Evolutionary conservation across 2,329 filamentous ascomycete species (phyloP), one percentile per base, ranked within the genome.

Genomic region (Aspergillus brunneoviolaceus): DNA sequence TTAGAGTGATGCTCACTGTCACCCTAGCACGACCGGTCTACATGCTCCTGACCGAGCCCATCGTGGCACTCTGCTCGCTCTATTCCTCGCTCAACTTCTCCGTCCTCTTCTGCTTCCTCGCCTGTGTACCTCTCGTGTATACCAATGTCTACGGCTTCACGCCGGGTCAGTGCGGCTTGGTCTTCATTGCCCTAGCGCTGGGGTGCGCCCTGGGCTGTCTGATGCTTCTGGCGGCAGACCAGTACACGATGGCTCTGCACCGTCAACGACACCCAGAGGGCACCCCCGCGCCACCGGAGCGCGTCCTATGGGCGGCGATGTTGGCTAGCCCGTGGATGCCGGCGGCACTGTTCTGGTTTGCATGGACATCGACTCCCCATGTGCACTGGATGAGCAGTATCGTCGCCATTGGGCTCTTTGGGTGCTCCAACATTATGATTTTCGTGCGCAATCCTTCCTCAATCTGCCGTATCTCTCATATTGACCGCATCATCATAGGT

Each of bases 41-140:
- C 55, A 82, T 90, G 61, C 81, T 91, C 19, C 84, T 89, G 64
- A 81, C 45, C 33, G 61, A 63, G 42, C 55, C 61, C 3, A 59
- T 56, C 27, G 59, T 61, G 7, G 33, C 23, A 12, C 27, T 63
- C 5, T 59, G 39, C 47, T 59, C 59, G 0, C 52, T 63, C 4
- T 63, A 63, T 23, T 29, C 55, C 1, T 54, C 81, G 39, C 90
- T 91, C 75, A 87, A 89, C 75, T 92, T 92, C 70, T 89, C 82
- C 7, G 81, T 94, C 1, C 84, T 96, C 1, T 96, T 95, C 71
- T 86, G 93, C 49, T 94, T 94, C 80, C 81, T 96, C 55, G 92
- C 91, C 0, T 89, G 91, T 1, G 95, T 96, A 69, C 88, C 79
- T 4, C 82, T 80, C 1, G 88, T 87, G 85, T 80, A 85, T 25